Percentiles rank a stretch among this genome's conserved stretches.
Conservation (phyloP, 73 alveolate species). For the Blepharisma japonicum region DNA sequence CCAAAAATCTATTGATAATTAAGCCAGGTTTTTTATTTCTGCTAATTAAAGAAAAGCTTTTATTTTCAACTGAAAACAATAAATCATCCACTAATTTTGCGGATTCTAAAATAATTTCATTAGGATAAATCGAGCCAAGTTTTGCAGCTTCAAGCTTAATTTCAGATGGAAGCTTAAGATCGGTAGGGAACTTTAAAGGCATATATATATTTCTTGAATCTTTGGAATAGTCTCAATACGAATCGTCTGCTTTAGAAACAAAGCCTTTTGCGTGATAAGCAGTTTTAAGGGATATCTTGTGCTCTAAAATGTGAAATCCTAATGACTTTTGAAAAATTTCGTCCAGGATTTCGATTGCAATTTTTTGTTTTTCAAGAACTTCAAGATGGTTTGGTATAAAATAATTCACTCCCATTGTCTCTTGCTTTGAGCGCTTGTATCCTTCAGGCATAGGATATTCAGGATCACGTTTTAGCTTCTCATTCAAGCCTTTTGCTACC, state of each 20-base stretch:
- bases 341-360: background rate
- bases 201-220: no score
- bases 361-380: background rate
- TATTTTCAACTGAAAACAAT: background rate
- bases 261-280: no score
- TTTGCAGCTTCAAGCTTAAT: slow-evolving; percentile 18
- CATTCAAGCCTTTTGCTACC: slow-evolving; percentile 58
- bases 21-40: slow-evolving; percentile 13
- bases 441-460: slow-evolving; percentile 70
- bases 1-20: background rate
- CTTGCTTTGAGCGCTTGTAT: background rate
- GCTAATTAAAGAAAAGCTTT: background rate
- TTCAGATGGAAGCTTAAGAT: slow-evolving; percentile 1
- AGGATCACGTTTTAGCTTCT: slow-evolving; percentile 58
- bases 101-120: background rate
- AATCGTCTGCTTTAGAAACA: no score
- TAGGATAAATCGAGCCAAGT: background rate
- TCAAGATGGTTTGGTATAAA: background rate
- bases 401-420: background rate
- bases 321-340: background rate
- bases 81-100: slow-evolving; percentile 18
- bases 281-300: no score
- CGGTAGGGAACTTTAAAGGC: background rate
- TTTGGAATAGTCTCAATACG: no score
- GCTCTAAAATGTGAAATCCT: background rate